Evolutionary conservation across 176 grass and related monocot species (phyloP).

Genomic region (Triticum turgidum): DNA sequence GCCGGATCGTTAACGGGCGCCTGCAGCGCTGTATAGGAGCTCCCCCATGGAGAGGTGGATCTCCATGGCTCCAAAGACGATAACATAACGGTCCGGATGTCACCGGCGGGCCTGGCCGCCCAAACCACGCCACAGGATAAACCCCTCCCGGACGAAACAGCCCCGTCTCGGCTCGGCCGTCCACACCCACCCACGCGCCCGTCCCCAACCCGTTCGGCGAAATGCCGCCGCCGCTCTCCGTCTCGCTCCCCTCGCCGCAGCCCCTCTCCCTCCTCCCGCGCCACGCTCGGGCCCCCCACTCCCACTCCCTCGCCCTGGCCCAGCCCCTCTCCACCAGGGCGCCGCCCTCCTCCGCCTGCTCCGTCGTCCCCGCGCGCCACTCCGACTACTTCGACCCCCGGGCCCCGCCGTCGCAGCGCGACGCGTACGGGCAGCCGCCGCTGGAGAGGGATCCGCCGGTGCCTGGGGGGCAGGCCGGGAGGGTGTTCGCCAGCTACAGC

Average conservation of each 20-base stretch:
- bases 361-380: constrained; percentile 39
- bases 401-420: constrained; percentile 33
- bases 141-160: neutral
- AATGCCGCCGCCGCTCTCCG: constrained; percentile 53
- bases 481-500: constrained; percentile 55
- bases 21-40: too few relatives aligned
- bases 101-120: neutral
- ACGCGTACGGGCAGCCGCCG: constrained; percentile 11
- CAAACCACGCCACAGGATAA: constrained; percentile 36
- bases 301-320: neutral
- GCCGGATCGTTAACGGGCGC: too few relatives aligned
- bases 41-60: too few relatives aligned
- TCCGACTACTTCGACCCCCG: constrained; percentile 58
- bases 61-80: neutral
- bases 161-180: neutral
- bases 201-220: constrained; percentile 37
- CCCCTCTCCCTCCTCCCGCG: neutral
- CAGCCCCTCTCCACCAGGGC: neutral
- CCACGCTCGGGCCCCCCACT: neutral
- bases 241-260: constrained; percentile 30
- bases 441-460: neutral
- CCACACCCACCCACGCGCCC: neutral
- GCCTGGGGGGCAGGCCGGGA: constrained; percentile 3
- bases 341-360: neutral
- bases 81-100: neutral